Conservation (phyloP, 768 basidiomycete genomes). For the Suillus bovinus region DNA sequence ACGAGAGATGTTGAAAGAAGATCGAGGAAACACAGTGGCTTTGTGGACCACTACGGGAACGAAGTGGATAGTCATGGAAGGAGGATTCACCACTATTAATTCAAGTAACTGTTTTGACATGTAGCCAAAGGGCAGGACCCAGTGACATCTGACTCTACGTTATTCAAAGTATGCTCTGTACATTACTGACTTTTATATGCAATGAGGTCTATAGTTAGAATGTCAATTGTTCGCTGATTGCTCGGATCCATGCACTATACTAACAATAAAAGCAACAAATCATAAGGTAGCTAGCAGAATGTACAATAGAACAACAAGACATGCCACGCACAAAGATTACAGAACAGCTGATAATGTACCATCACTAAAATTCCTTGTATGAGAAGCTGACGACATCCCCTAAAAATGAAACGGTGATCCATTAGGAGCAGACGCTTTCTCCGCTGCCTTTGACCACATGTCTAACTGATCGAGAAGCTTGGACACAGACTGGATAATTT, state of each 20-base stretch:
- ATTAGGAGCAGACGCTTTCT: conserved; percentile 13
- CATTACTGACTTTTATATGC: not conserved
- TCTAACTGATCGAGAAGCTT: conserved; percentile 44
- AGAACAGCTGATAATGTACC: not conserved
- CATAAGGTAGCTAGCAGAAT: not conserved
- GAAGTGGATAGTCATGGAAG: conserved; percentile 28
- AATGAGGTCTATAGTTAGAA: too few relatives aligned
- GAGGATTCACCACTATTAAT: not conserved
- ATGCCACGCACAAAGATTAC: not conserved
- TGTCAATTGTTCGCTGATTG: not conserved
- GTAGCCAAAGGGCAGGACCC: not conserved
- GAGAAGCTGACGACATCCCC: not conserved
- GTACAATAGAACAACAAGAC: not conserved
- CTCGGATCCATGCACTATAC: not conserved
- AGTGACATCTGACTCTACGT: not conserved
- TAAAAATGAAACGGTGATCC: not conserved
- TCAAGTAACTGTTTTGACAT: not conserved
- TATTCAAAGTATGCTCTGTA: not conserved
- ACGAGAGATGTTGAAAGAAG: conserved; percentile 21
- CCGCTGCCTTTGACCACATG: conserved; percentile 45
- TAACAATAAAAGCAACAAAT: not conserved
- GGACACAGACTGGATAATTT: conserved; percentile 39
- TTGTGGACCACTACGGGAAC: conserved; percentile 26
- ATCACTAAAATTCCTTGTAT: not conserved
- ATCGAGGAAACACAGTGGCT: conserved; percentile 12